These are phyloP conservation scores for Umbilicaria muhlenbergii DNA, from an alignment of 495 filamentous ascomycete genomes.

Conservation along the genomic window DNA sequence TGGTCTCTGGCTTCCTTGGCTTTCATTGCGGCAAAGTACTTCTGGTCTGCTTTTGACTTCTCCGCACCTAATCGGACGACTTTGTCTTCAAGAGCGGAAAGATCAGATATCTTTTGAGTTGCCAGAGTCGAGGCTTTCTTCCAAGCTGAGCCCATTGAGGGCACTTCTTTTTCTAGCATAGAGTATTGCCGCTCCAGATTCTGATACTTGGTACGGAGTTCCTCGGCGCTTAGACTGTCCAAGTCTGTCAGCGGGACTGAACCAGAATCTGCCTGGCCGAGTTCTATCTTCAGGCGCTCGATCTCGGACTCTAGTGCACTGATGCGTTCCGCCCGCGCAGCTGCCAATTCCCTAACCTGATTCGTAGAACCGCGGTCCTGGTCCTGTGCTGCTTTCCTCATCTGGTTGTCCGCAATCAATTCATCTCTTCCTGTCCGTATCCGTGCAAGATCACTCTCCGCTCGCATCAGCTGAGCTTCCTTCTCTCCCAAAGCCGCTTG, in stretches of 20 bases:
- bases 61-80: constrained; percentile 61
- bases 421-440: constrained; percentile 75
- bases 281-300: constrained; percentile 44
- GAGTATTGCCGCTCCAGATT: constrained; percentile 63
- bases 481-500: constrained; percentile 53
- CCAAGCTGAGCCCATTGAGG: constrained; percentile 72
- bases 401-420: constrained; percentile 60
- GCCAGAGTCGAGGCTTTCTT: constrained; percentile 71
- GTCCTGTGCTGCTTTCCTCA: constrained; percentile 62
- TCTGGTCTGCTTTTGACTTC: constrained; percentile 92
- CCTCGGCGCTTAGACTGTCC: constrained; percentile 41
- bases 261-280: constrained; percentile 22
- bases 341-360: constrained; percentile 65
- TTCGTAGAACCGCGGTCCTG: constrained; percentile 50
- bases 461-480: constrained; percentile 62
- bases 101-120: constrained; percentile 72
- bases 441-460: constrained; percentile 72
- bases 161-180: constrained; percentile 72
- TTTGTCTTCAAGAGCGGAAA: constrained; percentile 60
- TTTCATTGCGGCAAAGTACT: constrained; percentile 92
- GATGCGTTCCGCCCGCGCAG: constrained; percentile 60
- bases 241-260: constrained; percentile 27
- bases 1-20: constrained; percentile 66
- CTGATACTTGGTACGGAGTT: constrained; percentile 55
- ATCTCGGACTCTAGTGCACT: constrained; percentile 66